These are phyloP conservation scores for cucumber (Cucumis sativus) DNA, from an alignment of 306 rosid genomes.

Conservation along the genomic window DNA sequence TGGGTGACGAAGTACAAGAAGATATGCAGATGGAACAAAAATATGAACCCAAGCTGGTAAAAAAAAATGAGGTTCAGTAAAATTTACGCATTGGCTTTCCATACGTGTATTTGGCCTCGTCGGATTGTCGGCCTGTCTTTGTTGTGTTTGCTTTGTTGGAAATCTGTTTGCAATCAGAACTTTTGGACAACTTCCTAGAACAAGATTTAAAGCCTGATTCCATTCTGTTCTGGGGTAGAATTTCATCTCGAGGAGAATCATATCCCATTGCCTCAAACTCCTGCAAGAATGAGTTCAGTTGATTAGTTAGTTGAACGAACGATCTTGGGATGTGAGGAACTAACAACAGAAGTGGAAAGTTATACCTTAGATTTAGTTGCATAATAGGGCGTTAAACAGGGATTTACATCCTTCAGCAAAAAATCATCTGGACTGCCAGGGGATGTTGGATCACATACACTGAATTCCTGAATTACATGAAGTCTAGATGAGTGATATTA, in stretches of 20 bases:
- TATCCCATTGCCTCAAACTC: conserved; percentile 45
- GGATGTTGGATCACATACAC: conserved; percentile 54
- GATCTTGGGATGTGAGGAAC: neutral
- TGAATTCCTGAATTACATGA: conserved; percentile 46
- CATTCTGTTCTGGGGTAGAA: conserved; percentile 23
- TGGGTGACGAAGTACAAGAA: conserved; percentile 1
- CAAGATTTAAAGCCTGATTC: conserved; percentile 27
- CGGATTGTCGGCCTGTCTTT: conserved; percentile 39
- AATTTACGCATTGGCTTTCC: conserved; percentile 40
- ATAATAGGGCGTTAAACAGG: conserved; percentile 71
- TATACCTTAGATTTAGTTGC: conserved; percentile 64
- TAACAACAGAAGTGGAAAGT: neutral
- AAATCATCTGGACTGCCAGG: conserved; percentile 52
- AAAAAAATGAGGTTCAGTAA: conserved; percentile 10
- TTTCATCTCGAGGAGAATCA: conserved; percentile 35
- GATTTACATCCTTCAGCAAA: conserved; percentile 75
- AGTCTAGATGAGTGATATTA: neutral
- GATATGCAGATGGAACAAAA: conserved; percentile 18
- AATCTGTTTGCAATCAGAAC: conserved; percentile 62
- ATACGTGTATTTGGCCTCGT: conserved; percentile 35
- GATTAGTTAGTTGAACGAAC: neutral
- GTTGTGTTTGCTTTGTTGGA: conserved; percentile 19
- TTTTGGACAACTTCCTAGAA: conserved; percentile 38
- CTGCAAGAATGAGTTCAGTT: conserved; percentile 20
- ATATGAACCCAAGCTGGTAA: neutral